Percentiles rank a stretch among this genome's conserved stretches.
phyloP scores from a whole-genome alignment of 257 asterid genomes.

The Ophiorrhiza pumila region DNA sequence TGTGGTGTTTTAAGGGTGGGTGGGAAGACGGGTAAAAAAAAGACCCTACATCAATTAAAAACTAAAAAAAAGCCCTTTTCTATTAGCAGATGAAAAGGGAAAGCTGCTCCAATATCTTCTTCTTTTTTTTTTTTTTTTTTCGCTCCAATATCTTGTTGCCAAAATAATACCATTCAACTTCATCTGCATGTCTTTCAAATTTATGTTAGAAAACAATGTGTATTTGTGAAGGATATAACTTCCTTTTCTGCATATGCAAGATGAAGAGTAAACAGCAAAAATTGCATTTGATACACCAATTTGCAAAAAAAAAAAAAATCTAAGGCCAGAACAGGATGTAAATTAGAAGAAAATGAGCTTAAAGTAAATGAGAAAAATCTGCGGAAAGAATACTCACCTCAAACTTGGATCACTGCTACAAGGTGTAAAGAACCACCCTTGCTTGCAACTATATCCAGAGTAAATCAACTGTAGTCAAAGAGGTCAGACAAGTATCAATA shows the following conservation, averaged over 20 bases:
- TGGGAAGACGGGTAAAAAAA: too few relatives aligned
- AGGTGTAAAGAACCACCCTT: slow-evolving; percentile 97
- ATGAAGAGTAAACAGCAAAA: not conserved
- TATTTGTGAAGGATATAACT: not conserved
- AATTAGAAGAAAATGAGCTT: slow-evolving; percentile 4
- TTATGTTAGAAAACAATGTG: not conserved
- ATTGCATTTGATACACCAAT: slow-evolving; percentile 3
- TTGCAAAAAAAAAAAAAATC: not conserved
- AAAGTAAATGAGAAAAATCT: not conserved
- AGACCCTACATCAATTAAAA: not conserved
- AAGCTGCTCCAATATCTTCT: not conserved
- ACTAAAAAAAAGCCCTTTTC: not conserved
- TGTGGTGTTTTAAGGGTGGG: too few relatives aligned
- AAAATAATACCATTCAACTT: not conserved
- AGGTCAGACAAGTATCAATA: not conserved
- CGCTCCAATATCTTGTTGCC: too few relatives aligned
- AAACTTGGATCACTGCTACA: slow-evolving; percentile 82
- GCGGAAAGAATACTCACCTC: slow-evolving; percentile 43
- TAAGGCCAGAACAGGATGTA: slow-evolving; percentile 6
- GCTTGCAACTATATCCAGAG: slow-evolving; percentile 89
- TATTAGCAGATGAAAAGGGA: not conserved
- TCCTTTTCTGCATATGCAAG: not conserved
- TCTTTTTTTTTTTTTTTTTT: not conserved
- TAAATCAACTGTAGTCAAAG: slow-evolving; percentile 62
- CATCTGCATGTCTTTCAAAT: not conserved